Evolutionary conservation across 495 filamentous ascomycete genomes (phyloP).

Genomic region (Tuber borchii): DNA sequence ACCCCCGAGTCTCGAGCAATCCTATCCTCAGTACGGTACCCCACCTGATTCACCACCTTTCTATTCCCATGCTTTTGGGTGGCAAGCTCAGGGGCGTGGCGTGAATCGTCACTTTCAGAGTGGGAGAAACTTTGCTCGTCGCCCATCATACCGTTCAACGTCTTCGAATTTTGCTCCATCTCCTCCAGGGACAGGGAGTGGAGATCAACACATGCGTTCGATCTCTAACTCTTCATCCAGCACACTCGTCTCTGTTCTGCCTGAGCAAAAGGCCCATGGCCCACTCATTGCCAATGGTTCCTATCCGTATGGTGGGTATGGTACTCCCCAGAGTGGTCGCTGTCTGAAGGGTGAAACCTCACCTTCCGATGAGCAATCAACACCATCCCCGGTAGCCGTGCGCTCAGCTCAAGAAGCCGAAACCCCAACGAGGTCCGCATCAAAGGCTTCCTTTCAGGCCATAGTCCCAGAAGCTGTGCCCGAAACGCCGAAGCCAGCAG

Average conservation of each 20-base stretch:
- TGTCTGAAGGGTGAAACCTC: constrained; percentile 23
- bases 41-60: constrained; percentile 23
- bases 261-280: constrained; percentile 19
- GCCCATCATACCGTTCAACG: neutral
- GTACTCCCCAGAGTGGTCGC: constrained; percentile 18
- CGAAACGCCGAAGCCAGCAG: constrained; percentile 34
- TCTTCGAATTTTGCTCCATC: neutral
- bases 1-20: neutral
- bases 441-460: constrained; percentile 24
- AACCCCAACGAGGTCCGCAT: constrained; percentile 21
- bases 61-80: constrained; percentile 10
- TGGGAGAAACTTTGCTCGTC: constrained; percentile 15
- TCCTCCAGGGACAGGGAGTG: neutral
- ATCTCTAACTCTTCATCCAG: constrained; percentile 27
- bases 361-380: constrained; percentile 30
- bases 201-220: constrained; percentile 24
- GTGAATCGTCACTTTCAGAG: constrained; percentile 7
- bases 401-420: constrained; percentile 16
- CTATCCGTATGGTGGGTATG: constrained; percentile 27
- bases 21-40: neutral
- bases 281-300: constrained; percentile 19
- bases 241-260: constrained; percentile 27
- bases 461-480: constrained; percentile 32
- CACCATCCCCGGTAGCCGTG: constrained; percentile 21
- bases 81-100: constrained; percentile 24